These are phyloP conservation scores for Elaphomyces granulatus DNA, from an alignment of 495 filamentous ascomycete species.

Conservation along the genomic window DNA sequence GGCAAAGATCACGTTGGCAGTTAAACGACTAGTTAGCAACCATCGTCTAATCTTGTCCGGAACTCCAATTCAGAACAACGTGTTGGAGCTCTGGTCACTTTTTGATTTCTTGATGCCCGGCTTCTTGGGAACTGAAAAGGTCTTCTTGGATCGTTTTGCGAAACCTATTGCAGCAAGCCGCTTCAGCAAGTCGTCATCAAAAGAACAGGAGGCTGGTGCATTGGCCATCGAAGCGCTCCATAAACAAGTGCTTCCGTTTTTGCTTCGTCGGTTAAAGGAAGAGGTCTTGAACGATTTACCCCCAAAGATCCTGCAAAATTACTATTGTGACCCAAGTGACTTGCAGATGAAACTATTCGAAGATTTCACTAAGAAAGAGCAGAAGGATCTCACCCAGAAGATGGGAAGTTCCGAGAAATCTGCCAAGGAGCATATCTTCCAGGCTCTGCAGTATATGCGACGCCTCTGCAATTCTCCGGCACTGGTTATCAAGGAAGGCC, in stretches of 20 bases:
- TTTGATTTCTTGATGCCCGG: conserved; percentile 99
- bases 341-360: conserved; percentile 91
- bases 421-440: conserved; percentile 97
- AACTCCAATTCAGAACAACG: conserved; percentile 96
- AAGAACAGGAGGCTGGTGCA: conserved; percentile 94
- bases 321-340: conserved; percentile 97
- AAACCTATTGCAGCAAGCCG: conserved; percentile 93
- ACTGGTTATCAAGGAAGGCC: conserved; percentile 82
- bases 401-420: conserved; percentile 69
- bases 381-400: conserved; percentile 64
- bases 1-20: conserved; percentile 80
- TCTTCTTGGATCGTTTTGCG: conserved; percentile 92
- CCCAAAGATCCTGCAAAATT: conserved; percentile 97
- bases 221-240: conserved; percentile 92
- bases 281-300: conserved; percentile 93
- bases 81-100: conserved; percentile 95
- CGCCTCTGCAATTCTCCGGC: conserved; percentile 97
- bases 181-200: conserved; percentile 91
- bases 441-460: conserved; percentile 97
- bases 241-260: conserved; percentile 94
- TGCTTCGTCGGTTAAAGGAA: conserved; percentile 92
- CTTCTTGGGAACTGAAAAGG: conserved; percentile 95
- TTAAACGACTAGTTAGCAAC: conserved; percentile 77
- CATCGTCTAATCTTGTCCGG: conserved; percentile 93
- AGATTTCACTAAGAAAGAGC: conserved; percentile 86